Evolutionary conservation across 2,329 filamentous ascomycete species (phyloP).

Genomic region (Microsporum audouinii): DNA sequence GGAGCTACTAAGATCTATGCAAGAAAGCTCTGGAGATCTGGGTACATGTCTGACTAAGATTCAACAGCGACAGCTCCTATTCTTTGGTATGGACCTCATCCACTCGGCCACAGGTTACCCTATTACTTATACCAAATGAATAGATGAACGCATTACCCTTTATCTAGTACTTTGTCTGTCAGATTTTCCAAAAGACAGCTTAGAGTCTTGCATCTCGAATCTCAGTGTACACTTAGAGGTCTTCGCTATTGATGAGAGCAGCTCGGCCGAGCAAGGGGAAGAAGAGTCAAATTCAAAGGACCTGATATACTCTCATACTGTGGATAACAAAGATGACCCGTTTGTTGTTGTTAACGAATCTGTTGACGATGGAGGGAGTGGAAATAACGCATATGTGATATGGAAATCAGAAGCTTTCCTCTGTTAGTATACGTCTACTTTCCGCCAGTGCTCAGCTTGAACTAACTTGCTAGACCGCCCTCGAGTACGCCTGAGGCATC

Average conservation of each 20-base stretch:
- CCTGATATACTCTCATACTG: conserved; percentile 32
- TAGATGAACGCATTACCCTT: conserved; percentile 45
- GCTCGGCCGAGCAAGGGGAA: conserved; percentile 30
- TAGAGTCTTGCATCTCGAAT: conserved; percentile 40
- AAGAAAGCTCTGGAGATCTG: conserved; percentile 32
- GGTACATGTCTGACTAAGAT: conserved; percentile 38
- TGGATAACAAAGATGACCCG: conserved; percentile 32
- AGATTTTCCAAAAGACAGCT: conserved; percentile 36
- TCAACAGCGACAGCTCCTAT: conserved; percentile 40
- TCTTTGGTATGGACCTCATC: conserved; percentile 36
- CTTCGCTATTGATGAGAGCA: conserved; percentile 32
- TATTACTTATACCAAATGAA: conserved; percentile 2
- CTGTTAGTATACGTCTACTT: conserved; percentile 22
- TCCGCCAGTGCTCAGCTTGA: not conserved
- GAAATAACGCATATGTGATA: conserved; percentile 33
- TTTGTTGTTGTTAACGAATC: conserved; percentile 36
- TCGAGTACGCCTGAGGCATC: conserved; percentile 44
- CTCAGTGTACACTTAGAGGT: conserved; percentile 43
- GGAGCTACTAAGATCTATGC: conserved; percentile 34
- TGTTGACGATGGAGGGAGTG: conserved; percentile 28
- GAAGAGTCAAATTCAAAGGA: conserved; percentile 27
- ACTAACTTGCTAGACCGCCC: conserved; percentile 26
- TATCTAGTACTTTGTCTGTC: conserved; percentile 43
- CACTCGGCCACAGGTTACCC: not conserved
- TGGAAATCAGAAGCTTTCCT: conserved; percentile 36